These are phyloP conservation scores for Entomophthora muscae DNA, from an alignment of 371 early-diverging fungal species.

Conservation along the genomic window DNA sequence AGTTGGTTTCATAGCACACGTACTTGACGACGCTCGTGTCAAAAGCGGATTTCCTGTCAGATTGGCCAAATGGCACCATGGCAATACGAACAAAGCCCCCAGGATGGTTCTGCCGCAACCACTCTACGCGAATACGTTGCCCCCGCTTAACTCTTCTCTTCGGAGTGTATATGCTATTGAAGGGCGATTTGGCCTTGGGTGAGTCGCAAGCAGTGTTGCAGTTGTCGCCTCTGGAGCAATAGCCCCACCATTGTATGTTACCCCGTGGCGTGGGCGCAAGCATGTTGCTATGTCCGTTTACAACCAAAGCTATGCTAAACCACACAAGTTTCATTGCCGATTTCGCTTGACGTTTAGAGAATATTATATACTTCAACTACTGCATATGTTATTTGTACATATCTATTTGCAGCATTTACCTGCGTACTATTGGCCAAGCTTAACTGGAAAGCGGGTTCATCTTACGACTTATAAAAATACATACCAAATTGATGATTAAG, in stretches of 20 bases:
- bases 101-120: conserved; percentile 36
- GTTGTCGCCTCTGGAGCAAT: not conserved
- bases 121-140: conserved; percentile 21
- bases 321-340: too few species aligned
- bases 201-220: not conserved
- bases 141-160: conserved; percentile 15
- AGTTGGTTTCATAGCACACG: conserved; percentile 31
- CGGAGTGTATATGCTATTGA: not conserved
- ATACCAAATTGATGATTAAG: too few species aligned
- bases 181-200: not conserved
- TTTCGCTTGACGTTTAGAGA: too few species aligned
- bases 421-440: too few species aligned
- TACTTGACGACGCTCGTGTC: conserved; percentile 25
- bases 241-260: not conserved
- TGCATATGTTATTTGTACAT: too few species aligned
- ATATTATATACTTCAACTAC: too few species aligned
- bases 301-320: too few species aligned
- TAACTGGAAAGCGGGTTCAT: too few species aligned
- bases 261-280: not conserved
- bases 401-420: too few species aligned
- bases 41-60: conserved; percentile 27
- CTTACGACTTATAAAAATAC: too few species aligned
- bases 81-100: conserved; percentile 40
- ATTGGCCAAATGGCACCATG: conserved; percentile 28
- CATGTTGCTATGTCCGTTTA: conserved; percentile 6